phyloP scores from a whole-genome alignment of 2,329 filamentous ascomycete genomes.

The Alternaria triticina region DNA sequence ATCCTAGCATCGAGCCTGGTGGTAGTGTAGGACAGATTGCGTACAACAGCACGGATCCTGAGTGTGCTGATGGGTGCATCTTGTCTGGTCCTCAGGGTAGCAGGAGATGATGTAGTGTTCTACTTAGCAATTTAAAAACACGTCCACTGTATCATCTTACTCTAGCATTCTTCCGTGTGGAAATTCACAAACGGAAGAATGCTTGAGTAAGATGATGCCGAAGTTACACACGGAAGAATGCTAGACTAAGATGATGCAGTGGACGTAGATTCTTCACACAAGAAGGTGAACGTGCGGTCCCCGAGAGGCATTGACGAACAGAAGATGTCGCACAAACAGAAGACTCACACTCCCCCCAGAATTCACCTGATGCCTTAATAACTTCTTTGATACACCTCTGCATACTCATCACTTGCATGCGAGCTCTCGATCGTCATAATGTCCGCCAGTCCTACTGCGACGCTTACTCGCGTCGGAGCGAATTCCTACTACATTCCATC shows the following conservation, averaged over 20 bases:
- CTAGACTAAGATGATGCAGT: too few species aligned
- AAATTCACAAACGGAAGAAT: too few species aligned
- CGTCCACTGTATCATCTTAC: too few species aligned
- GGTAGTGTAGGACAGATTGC: constrained; percentile 44
- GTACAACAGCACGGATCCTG: constrained; percentile 45
- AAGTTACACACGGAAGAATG: too few species aligned
- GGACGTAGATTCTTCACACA: background rate
- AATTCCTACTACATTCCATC: background rate
- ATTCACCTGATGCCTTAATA: background rate
- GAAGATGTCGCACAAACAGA: background rate
- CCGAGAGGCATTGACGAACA: background rate
- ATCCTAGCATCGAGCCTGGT: constrained; percentile 47
- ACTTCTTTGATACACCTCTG: background rate
- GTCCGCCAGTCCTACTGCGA: background rate
- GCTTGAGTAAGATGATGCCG: too few species aligned
- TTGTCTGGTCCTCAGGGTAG: constrained; percentile 19
- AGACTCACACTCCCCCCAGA: background rate
- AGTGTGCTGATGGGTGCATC: constrained; percentile 40
- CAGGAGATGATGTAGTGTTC: background rate
- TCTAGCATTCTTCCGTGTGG: too few species aligned
- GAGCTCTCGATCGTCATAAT: background rate
- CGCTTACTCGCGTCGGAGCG: background rate
- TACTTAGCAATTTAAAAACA: too few species aligned
- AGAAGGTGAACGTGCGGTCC: too few species aligned
- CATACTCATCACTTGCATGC: background rate